Evolutionary conservation across 1,284 basidiomycete genomes (phyloP).

Genomic region (Phylloporus sp.): DNA sequence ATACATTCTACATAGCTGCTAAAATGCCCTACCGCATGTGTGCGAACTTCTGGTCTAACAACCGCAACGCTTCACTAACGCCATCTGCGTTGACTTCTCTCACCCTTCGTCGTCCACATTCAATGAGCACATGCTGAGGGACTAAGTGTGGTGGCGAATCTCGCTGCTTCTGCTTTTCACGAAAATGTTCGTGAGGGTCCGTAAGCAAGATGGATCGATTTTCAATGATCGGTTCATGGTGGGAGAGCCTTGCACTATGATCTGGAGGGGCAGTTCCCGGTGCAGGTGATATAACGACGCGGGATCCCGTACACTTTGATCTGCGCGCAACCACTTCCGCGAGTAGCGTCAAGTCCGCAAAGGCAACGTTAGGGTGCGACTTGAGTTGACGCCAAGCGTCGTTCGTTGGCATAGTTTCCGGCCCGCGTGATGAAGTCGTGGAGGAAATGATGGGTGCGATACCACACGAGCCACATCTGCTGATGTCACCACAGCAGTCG

Average conservation of each 20-base stretch:
- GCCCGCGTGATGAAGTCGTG: constrained; percentile 25
- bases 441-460: constrained; percentile 38
- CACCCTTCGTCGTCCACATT: constrained; percentile 62
- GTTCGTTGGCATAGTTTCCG: constrained; percentile 76
- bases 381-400: constrained; percentile 88
- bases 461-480: constrained; percentile 36
- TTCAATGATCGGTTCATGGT: constrained; percentile 18
- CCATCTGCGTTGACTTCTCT: constrained; percentile 79
- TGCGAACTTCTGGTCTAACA: constrained; percentile 75
- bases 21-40: constrained; percentile 29
- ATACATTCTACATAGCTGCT: constrained; percentile 5
- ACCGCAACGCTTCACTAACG: constrained; percentile 76
- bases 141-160: constrained; percentile 55
- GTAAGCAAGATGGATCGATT: constrained; percentile 48
- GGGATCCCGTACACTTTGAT: constrained; percentile 77
- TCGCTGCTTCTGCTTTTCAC: constrained; percentile 47
- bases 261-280: constrained; percentile 54
- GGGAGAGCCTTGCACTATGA: constrained; percentile 31
- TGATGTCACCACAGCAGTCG: constrained; percentile 39
- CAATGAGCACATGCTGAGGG: constrained; percentile 61
- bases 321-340: constrained; percentile 88
- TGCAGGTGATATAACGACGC: constrained; percentile 66
- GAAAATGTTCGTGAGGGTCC: constrained; percentile 58
- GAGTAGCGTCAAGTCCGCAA: constrained; percentile 79
- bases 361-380: constrained; percentile 85